Evolutionary conservation across 768 basidiomycete species (phyloP), one percentile per base, ranked within the genome.

Genomic region (Suillus americanus): DNA sequence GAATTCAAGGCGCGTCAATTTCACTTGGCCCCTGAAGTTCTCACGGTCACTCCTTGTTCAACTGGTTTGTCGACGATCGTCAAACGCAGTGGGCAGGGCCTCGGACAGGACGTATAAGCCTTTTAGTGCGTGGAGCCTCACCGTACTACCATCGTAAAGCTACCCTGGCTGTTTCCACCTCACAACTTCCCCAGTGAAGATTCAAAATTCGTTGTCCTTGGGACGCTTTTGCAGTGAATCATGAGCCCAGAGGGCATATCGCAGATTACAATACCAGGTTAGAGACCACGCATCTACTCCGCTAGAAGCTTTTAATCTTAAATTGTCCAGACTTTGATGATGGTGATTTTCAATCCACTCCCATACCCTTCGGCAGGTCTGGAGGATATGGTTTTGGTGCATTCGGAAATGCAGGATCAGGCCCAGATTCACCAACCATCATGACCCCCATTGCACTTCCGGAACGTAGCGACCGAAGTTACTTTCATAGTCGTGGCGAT

Each of bases 401-500:
- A 64, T 74, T 78, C 48, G 70, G 70, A 16, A 67, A 70, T 50
- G 65, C 68, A 9, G 70, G 70, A 56, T 82, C 85, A 37, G 89
- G 86, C 10, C 81, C 81, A 65, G 89, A 91, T 68, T 92, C 91
- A 23, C 91, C 92, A 12, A 86, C 83, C 13, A 74, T 83, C 43
- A 69, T 79, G 43, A 89, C 89, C 28, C 84, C 89, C 4, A 69
- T 85, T 50, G 74, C 74, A 2, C 62, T 71, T 63, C 77, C 77
- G 54, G 83, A 83, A 65, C 78, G 81, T 57, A 41, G 62, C 2
- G 75, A 78, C 16, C 80, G 83, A 69, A 83, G 81, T 67, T 90
- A 86, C 75, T 92, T 92, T 63, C 93, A 94, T 75, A 77, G 85
- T 25, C 83, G 93, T 62, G 89, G 85, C n/a, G 91, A 93, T 73